These are phyloP conservation scores for Paecilomyces sp. DNA, from an alignment of 2,329 filamentous ascomycete genomes.

Conservation along the genomic window DNA sequence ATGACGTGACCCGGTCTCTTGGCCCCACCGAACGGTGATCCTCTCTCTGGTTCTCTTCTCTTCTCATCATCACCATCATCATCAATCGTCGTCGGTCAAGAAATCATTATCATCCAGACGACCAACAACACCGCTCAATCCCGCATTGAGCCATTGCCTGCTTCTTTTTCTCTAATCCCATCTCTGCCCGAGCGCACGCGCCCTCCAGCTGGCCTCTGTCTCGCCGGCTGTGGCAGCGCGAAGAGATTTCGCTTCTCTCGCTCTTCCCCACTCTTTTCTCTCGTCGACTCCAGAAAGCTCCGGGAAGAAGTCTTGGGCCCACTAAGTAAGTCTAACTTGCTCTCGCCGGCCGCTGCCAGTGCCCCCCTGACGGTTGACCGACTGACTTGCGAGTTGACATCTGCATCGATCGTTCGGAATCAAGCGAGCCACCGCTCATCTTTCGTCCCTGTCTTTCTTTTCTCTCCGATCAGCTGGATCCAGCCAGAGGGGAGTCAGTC, in stretches of 20 bases:
- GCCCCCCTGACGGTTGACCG: background rate
- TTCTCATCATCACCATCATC: no score
- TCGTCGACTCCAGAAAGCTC: background rate
- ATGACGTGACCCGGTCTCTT: no score
- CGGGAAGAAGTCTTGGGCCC: background rate
- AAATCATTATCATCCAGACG: no score
- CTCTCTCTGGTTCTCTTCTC: no score
- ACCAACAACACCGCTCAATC: no score
- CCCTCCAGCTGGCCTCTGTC: background rate
- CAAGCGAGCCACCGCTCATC: background rate
- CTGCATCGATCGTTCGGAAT: background rate
- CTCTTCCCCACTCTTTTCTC: background rate
- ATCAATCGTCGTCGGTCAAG: no score
- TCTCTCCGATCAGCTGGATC: background rate
- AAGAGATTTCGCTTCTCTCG: background rate
- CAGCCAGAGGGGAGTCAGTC: background rate
- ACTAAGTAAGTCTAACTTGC: background rate
- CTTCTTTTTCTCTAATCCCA: background rate
- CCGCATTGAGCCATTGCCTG: no score
- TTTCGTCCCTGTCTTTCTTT: background rate
- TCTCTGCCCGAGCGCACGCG: background rate
- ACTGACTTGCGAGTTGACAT: constrained; percentile 1
- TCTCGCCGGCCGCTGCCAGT: background rate
- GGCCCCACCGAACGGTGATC: no score
- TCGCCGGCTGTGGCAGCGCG: background rate